Base-by-base conservation (phyloP, 352 stramenopile species). In the Phytopythium cucurbitacearum region DNA sequence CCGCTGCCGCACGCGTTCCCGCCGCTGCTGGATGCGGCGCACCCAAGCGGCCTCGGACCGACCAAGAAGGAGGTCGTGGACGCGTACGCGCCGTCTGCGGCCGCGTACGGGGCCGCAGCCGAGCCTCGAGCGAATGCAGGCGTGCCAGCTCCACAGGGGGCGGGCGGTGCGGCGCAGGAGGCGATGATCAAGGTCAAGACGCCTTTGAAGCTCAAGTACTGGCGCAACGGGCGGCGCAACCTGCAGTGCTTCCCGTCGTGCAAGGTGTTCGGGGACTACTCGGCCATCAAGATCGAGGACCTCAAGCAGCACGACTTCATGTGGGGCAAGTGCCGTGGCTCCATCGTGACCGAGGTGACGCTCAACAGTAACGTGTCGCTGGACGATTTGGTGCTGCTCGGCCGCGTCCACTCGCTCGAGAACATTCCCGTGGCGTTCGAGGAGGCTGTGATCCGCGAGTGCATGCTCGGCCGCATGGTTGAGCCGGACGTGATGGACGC, bases 191-290 rank as follows among this genome's bases (percentile, higher is more conserved):
- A 91, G 62, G 79, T 94, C 45, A 93, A 91, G 65, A 92, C 85
- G 5, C 69, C 73, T 34, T 60, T 95, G 12, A 91, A 93, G 58
- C 71, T 74, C 65, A 95, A 95, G 69, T 96, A 96, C 65, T 96
- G 85, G 85, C 74, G 86, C 46, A 96, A 96, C 54, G 86, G 86
- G 21, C 81, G 86, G n/a, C 86, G 86, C 51, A 96, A 96, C 56
- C 64, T 96, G 12, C 86, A 96, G 67, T 96, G 86, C 64, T 96
- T 96, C 59, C 86, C 86, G 34, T 83, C 71, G 5, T 96, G 86
- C 62, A 92, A 93, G 54, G 80, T 93, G n/a, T 95, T 92, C 58
- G 86, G 86, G 2, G 86, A 96, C 71, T 96, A 96, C 67, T 94
- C 80, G 46, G 75, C 80, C 21, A 92, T 92, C 70, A 92, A 92